Evolutionary conservation across 2,329 filamentous ascomycete species (phyloP).

Genomic region (Aspergillus chevalieri): DNA sequence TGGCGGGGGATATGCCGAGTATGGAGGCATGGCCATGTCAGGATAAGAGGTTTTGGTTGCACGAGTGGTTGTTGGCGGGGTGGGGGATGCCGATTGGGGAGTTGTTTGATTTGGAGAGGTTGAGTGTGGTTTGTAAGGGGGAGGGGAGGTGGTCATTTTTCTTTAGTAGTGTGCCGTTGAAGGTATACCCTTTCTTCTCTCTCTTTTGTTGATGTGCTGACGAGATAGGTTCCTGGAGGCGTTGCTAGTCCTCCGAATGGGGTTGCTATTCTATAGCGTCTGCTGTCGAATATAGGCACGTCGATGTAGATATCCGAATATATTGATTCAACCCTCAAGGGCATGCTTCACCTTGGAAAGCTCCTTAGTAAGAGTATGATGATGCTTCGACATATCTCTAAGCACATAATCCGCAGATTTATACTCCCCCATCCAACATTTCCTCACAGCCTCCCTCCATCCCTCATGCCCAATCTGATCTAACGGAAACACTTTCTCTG

Average conservation of each 20-base stretch:
- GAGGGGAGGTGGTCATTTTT: conserved; percentile 43
- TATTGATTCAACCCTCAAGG: too few relatives aligned
- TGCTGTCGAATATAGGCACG: conserved; percentile 1
- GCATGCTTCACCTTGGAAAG: too few relatives aligned
- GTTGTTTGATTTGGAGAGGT: conserved; percentile 40
- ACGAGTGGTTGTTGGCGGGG: conserved; percentile 36
- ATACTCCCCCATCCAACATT: too few relatives aligned
- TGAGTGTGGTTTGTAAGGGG: conserved; percentile 33
- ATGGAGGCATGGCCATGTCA: conserved; percentile 46
- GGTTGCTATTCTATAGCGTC: background rate
- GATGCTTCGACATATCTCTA: too few relatives aligned
- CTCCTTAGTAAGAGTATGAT: too few relatives aligned
- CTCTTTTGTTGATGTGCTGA: background rate
- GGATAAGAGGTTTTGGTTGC: conserved; percentile 16
- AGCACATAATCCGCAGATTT: too few relatives aligned
- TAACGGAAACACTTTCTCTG: too few relatives aligned
- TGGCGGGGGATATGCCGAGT: conserved; percentile 51
- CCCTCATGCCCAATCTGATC: too few relatives aligned
- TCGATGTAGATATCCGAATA: too few relatives aligned
- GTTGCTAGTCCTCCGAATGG: conserved; percentile 43
- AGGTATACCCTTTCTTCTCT: conserved; percentile 12
- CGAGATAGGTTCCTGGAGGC: conserved; percentile 36
- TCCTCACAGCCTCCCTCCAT: too few relatives aligned
- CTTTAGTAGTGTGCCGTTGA: conserved; percentile 43
- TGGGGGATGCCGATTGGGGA: conserved; percentile 47